Evolutionary conservation across 768 basidiomycete genomes (phyloP).

Genomic region (Xerocomellus dryophilus): DNA sequence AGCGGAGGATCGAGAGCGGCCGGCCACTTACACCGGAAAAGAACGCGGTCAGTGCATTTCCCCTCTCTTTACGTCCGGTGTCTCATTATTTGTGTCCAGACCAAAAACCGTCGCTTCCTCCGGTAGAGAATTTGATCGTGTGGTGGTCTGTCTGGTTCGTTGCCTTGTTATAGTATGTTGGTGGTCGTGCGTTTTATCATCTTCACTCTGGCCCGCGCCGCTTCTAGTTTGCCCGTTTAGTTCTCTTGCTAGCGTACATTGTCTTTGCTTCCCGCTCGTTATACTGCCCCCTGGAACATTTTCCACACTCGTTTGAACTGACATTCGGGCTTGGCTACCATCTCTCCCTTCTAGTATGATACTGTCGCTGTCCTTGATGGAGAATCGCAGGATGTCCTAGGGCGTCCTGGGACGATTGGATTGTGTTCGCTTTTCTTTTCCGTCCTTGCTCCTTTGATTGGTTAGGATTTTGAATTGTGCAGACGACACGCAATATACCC

Average conservation of each 20-base stretch:
- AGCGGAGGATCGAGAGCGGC: conserved; percentile 91
- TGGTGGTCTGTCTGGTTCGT: conserved; percentile 16
- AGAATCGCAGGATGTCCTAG: conserved; percentile 23
- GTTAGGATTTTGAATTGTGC: conserved; percentile 17
- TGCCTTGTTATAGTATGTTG: conserved; percentile 31
- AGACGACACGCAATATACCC: conserved; percentile 32
- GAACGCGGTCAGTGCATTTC: conserved; percentile 57
- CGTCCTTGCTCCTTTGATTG: conserved; percentile 6
- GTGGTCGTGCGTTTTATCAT: conserved; percentile 26
- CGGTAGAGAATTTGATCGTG: conserved; percentile 23
- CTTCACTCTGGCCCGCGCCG: conserved; percentile 31
- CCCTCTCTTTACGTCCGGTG: neutral
- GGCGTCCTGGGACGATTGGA: conserved; percentile 27
- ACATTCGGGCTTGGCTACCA: conserved; percentile 49
- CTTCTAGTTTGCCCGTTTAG: conserved; percentile 38
- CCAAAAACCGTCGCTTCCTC: conserved; percentile 38
- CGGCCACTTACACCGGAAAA: conserved; percentile 96
- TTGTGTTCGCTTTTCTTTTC: conserved; percentile 9
- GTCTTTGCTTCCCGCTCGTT: conserved; percentile 33
- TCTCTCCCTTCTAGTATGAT: conserved; percentile 48
- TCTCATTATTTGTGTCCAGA: conserved; percentile 21
- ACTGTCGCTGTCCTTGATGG: conserved; percentile 39
- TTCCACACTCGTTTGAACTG: conserved; percentile 57
- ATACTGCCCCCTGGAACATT: conserved; percentile 41
- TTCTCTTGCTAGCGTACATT: conserved; percentile 44